Evolutionary conservation across 2,329 filamentous ascomycete species (phyloP).

Genomic region (Zasmidium citrigriseum): DNA sequence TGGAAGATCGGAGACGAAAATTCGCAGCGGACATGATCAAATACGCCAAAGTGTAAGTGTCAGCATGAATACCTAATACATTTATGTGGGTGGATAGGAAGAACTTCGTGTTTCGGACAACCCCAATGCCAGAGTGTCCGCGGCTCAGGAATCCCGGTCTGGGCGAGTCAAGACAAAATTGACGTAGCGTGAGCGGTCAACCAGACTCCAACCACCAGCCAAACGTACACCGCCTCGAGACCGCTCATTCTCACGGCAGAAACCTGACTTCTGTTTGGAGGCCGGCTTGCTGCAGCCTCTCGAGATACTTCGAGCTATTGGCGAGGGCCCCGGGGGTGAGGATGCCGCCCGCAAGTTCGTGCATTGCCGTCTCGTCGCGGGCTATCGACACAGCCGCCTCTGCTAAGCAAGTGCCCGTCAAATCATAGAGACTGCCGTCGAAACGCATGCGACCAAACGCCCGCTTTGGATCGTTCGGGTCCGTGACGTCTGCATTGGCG

Average conservation of each 20-base stretch:
- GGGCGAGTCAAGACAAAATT: conserved; percentile 1
- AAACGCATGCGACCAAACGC: conserved; percentile 59
- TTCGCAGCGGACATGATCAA: neutral
- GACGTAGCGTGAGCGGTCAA: conserved; percentile 12
- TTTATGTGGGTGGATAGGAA: conserved; percentile 1
- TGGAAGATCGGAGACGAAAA: neutral
- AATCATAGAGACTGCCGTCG: conserved; percentile 64
- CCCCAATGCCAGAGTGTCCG: neutral
- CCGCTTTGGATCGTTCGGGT: conserved; percentile 48
- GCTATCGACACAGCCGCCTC: conserved; percentile 68
- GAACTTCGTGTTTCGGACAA: neutral
- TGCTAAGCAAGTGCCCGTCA: conserved; percentile 65
- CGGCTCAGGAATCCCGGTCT: neutral
- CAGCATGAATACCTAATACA: neutral
- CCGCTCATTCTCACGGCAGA: conserved; percentile 27
- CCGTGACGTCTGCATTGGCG: conserved; percentile 59
- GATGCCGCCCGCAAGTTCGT: conserved; percentile 64
- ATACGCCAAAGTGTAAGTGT: neutral
- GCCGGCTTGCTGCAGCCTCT: conserved; percentile 62
- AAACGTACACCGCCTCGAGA: conserved; percentile 11
- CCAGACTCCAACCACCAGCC: conserved; percentile 16
- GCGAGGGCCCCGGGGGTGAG: conserved; percentile 73
- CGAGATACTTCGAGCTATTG: conserved; percentile 57
- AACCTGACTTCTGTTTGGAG: conserved; percentile 59
- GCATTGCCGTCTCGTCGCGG: conserved; percentile 53